These are phyloP conservation scores for Gonium pectorale DNA, from an alignment of 139 green algal species.

Conservation along the genomic window DNA sequence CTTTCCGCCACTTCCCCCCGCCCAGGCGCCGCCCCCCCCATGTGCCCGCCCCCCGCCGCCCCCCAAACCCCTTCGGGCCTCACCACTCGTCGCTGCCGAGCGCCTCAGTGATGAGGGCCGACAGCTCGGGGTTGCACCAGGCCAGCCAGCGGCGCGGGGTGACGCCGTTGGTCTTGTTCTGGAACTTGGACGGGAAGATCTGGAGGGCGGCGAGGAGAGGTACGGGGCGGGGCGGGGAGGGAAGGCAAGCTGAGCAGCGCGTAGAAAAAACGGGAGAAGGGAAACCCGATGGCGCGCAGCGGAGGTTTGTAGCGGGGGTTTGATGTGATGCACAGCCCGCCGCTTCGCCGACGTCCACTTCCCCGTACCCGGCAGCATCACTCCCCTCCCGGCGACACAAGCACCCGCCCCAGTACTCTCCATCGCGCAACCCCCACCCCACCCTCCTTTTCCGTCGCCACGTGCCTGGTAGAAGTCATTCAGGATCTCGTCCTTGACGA, in stretches of 20 bases:
- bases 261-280: too few relatives aligned
- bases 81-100: slow-evolving; percentile 73
- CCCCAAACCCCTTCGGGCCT: background rate
- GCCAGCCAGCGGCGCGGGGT: slow-evolving; percentile 96
- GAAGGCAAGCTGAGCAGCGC: too few relatives aligned
- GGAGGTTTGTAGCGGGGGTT: too few relatives aligned
- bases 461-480: slow-evolving; percentile 77
- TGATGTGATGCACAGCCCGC: too few relatives aligned
- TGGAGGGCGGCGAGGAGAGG: background rate
- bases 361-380: too few relatives aligned
- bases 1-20: too few relatives aligned
- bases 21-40: too few relatives aligned
- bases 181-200: slow-evolving; percentile 88
- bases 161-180: slow-evolving; percentile 99
- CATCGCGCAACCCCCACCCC: background rate
- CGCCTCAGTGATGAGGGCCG: slow-evolving; percentile 88
- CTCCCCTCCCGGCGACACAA: too few relatives aligned
- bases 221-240: too few relatives aligned
- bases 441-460: background rate
- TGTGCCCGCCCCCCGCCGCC: background rate
- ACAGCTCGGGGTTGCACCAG: slow-evolving; percentile 96
- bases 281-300: too few relatives aligned
- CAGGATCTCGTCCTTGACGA: slow-evolving; percentile 91
- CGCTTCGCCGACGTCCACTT: too few relatives aligned
- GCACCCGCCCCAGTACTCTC: background rate